phyloP scores from a whole-genome alignment of 495 filamentous ascomycete species.

The Aspergillus campestris region DNA sequence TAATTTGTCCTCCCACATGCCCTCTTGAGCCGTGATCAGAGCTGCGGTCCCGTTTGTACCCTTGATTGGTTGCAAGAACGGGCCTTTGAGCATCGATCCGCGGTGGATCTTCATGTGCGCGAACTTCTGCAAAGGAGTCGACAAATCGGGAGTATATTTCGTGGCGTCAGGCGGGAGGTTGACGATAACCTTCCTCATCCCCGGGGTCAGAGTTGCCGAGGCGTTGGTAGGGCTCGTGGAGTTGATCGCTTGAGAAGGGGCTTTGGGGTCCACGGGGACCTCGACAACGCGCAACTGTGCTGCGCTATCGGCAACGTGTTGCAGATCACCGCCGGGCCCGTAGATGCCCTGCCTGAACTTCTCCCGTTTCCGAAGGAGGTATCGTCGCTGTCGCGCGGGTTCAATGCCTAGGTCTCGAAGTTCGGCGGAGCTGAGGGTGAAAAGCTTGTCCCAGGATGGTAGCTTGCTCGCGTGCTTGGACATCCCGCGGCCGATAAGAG shows the following conservation, averaged over 20 bases:
- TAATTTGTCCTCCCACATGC: constrained; percentile 77
- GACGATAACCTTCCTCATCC: constrained; percentile 55
- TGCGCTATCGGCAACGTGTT: constrained; percentile 60
- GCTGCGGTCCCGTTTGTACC: constrained; percentile 51
- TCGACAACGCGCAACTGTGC: constrained; percentile 65
- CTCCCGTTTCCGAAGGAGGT: constrained; percentile 80
- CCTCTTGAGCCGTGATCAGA: constrained; percentile 61
- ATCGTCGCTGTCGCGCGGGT: constrained; percentile 68
- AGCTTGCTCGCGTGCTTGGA: constrained; percentile 72
- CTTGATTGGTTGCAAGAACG: constrained; percentile 58
- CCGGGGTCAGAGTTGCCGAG: constrained; percentile 42
- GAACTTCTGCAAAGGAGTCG: constrained; percentile 40
- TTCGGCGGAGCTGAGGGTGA: constrained; percentile 65
- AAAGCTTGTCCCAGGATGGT: constrained; percentile 80
- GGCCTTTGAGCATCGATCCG: constrained; percentile 58
- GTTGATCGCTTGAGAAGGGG: constrained; percentile 1
- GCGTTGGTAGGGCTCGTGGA: constrained; percentile 3
- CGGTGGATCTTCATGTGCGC: constrained; percentile 56
- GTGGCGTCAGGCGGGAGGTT: constrained; percentile 56
- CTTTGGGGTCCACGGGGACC: constrained; percentile 27
- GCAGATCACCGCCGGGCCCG: constrained; percentile 71
- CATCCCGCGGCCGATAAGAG: constrained; percentile 80
- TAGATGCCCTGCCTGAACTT: constrained; percentile 66
- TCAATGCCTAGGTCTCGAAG: constrained; percentile 79
- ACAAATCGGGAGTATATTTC: constrained; percentile 29